Base-by-base conservation (phyloP, 23 red algal genomes). In the Gracilaria gracilis region DNA sequence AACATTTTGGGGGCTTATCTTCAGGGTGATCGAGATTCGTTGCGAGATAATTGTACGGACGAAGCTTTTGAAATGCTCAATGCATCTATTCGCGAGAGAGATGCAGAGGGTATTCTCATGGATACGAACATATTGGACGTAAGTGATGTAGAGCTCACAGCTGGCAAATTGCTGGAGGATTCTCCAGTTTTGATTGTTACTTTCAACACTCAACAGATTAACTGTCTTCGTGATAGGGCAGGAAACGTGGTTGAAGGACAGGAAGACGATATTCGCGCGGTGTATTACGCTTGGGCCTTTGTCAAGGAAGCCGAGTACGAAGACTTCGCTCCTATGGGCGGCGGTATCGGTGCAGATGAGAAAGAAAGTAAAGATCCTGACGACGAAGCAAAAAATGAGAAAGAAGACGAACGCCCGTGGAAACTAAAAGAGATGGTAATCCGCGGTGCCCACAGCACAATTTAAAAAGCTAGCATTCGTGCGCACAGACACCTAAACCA, bases 341-440 rank as follows among this genome's bases (percentile, higher is more conserved):
- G 87, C 25, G 87, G 87, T 36, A 48, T 91, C 11, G 87, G 87
- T 23, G 59, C 91, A 13, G 61, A 65, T 61, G 93, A 79, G 51
- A 87, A 62, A 17, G 53, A 59, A 80, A 54, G 27, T 21, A 67
- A 67, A 37, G 28, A 21, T 33, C 19, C 79, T 23, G 39, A 75
- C 9, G 27, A 62, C 37, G 53, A 55, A 55, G 16, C 11, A 3
- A 67, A 34, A 25, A 59, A 82, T 50, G 48, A 80, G 62, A 44
- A 40, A 4, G 83, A 62, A 48, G 12, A 46, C 12, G 36, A 53
- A 37, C 66, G 74, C 3, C 83, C 83, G 29, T 98, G 97, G 97
- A 95, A 94, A 38, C 57, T 98, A 13, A 98, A 96, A 93, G 97
- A 98, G 69, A 98, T 98, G 97, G 97, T 98, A 15, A 89, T 98